Evolutionary conservation across 1,139 yeast genomes (phyloP), one percentile per base, ranked within the genome.

Genomic region (Pneumocystis wakefieldiae): DNA sequence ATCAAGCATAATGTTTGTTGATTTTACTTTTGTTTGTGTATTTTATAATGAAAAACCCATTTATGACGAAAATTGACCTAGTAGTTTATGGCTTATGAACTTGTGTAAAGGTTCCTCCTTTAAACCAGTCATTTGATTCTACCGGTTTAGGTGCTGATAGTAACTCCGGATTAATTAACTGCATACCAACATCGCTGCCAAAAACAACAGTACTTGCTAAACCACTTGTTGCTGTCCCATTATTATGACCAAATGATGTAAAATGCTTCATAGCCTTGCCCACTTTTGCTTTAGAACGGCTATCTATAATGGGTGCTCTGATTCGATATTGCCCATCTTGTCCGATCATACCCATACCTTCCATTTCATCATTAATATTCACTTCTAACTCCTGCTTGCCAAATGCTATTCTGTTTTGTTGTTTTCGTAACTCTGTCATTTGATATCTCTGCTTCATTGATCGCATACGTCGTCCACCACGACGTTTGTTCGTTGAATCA

Each of bases 391-490:
- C 84, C 71, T 87, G 95, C 68, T 84, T 80, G 7, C 95, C 96
- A 75, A 91, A 91, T 61, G 81, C 86, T 82, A 91, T 80, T 69
- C 87, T 82, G 71, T 91, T 90, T 69, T 89, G 95, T 1, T 95
- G 87, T 69, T 84, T 84, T 53, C 91, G 84, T 59, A 87, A 73
- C 62, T 90, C 95, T 0, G 96, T 86, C 79, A 86, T 80, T 70
- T 85, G 85, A 74, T 86, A 85, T 70, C 87, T 83, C 71, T 90
- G 89, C 72, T 87, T 88, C 77, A 83, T 81, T 73, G 89, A 89
- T 62, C 96, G 78, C 67, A 86, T 80, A 66, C 91, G 77, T 67
- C 83, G 77, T 0, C 99, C 99, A 1, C 95, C 97, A 69, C 99
- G 79, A 69, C 85, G 86, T 74, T 87, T 87, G 4, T 92, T 84